A percentile compares a stretch with the other conserved stretches of the same genome.
phyloP scores from a whole-genome alignment of 257 asterid genomes.

The Coffea canephora region DNA sequence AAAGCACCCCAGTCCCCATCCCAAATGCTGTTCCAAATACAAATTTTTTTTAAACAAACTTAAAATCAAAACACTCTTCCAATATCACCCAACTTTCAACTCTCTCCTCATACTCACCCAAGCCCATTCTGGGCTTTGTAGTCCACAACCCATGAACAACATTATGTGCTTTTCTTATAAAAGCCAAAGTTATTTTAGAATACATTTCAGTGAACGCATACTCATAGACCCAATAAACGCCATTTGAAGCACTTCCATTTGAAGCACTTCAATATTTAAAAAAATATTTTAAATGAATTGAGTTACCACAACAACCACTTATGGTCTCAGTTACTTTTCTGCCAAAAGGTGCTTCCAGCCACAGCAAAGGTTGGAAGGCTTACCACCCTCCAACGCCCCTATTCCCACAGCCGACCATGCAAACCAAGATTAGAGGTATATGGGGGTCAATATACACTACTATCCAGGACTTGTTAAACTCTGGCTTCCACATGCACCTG shows the following conservation, averaged over 20 bases:
- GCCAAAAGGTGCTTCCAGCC: not conserved
- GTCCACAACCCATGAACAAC: not conserved
- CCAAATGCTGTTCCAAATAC: no score
- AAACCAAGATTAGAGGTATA: not conserved
- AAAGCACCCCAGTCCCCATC: not conserved
- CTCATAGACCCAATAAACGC: no score
- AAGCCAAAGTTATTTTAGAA: not conserved
- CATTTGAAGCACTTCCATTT: no score
- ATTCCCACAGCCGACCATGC: not conserved
- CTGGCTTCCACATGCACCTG: not conserved
- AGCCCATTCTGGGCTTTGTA: not conserved
- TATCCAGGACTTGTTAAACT: not conserved
- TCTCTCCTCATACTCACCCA: not conserved
- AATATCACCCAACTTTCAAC: not conserved
- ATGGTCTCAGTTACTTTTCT: not conserved
- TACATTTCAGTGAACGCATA: not conserved
- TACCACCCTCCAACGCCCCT: no score
- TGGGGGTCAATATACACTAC: not conserved
- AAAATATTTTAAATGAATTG: not conserved
- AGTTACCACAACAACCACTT: not conserved
- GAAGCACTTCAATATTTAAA: not conserved
- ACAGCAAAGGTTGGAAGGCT: not conserved
- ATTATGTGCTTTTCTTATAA: not conserved
- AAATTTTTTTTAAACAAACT: not conserved
- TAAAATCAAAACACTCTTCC: not conserved